Percentiles rank a stretch among this genome's conserved stretches.
phyloP scores from a whole-genome alignment of 306 rosid genomes.

The Inga leiocalycina region DNA sequence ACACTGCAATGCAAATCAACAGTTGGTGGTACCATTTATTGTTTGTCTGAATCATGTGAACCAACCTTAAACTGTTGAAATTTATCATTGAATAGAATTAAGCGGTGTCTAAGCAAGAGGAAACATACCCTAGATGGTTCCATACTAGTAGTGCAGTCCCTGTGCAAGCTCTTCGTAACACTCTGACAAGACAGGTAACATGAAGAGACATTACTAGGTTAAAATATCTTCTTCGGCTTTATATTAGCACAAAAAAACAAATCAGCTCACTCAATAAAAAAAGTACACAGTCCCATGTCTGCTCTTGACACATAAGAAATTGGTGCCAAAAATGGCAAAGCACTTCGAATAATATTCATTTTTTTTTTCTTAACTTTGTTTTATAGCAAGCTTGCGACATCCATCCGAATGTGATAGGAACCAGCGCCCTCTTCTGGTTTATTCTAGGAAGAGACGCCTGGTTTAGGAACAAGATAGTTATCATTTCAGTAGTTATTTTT shows the following conservation, averaged over 20 bases:
- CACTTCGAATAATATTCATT: not conserved
- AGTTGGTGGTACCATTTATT: constrained; percentile 1
- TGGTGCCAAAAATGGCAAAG: not conserved
- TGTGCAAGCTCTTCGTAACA: constrained; percentile 68
- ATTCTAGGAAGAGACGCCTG: too few species aligned
- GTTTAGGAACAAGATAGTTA: too few species aligned
- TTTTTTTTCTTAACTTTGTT: not conserved
- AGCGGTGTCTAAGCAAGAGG: constrained; percentile 30
- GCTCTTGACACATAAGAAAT: not conserved
- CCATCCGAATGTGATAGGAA: not conserved
- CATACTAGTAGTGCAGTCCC: constrained; percentile 64
- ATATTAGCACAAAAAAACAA: not conserved
- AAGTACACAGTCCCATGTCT: not conserved
- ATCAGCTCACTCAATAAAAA: not conserved
- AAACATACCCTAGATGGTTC: constrained; percentile 74
- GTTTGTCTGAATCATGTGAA: constrained; percentile 27
- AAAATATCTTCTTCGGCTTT: constrained; percentile 2
- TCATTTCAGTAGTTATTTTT: too few species aligned
- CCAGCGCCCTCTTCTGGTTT: too few species aligned
- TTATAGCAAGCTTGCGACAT: not conserved
- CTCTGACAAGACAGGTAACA: constrained; percentile 52
- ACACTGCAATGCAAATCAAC: constrained; percentile 64
- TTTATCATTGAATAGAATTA: constrained; percentile 17
- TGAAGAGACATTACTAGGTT: constrained; percentile 2
- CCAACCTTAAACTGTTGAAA: constrained; percentile 18